Percentiles rank a stretch among this genome's conserved stretches.
phyloP scores from a whole-genome alignment of 2,329 filamentous ascomycete genomes.

The Lachnellula arida region DNA sequence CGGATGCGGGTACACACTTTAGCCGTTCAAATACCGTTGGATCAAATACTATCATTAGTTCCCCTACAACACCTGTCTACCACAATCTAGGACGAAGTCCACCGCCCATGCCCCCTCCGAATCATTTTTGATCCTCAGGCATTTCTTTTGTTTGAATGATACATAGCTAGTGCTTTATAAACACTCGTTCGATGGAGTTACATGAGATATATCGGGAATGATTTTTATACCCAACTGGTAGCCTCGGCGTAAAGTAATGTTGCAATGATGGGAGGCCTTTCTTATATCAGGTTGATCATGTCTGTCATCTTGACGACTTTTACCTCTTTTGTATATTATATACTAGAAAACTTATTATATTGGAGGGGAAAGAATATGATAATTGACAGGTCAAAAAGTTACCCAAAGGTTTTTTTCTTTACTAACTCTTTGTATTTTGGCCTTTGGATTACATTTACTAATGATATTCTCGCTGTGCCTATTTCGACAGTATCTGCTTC shows the following conservation, averaged over 20 bases:
- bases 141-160: not conserved
- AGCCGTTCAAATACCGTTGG: not conserved
- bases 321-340: no score
- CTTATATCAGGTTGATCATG: no score
- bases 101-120: not conserved
- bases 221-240: not conserved
- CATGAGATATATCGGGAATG: not conserved
- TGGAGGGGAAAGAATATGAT: no score
- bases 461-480: not conserved
- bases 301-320: no score
- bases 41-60: not conserved
- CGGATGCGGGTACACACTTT: not conserved
- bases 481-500: conserved; percentile 6
- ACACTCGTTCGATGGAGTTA: not conserved
- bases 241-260: not conserved
- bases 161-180: not conserved
- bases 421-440: no score
- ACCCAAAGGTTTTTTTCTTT: no score
- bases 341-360: no score
- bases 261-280: not conserved
- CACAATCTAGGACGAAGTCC: not conserved
- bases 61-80: not conserved
- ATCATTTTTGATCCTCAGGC: not conserved
- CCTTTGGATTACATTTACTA: no score
- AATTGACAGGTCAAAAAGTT: no score